These are phyloP conservation scores for Heterobasidion occidentale DNA, from an alignment of 1,284 basidiomycete genomes.

Conservation along the genomic window DNA sequence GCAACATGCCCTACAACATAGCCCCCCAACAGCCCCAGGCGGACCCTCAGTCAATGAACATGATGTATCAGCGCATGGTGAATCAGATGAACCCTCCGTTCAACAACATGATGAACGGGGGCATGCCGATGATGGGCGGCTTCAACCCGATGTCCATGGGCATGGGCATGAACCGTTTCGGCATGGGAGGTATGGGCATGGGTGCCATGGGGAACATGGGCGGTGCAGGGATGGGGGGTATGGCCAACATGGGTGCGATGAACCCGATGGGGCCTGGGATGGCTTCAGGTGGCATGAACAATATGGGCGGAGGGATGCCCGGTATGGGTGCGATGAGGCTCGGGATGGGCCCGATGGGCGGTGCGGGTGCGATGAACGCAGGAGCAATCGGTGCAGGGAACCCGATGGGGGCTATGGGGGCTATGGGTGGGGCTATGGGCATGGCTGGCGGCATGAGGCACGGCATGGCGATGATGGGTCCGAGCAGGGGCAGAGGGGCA, in stretches of 20 bases:
- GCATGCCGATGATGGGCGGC: constrained; percentile 23
- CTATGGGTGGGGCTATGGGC: constrained; percentile 21
- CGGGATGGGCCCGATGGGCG: constrained; percentile 14
- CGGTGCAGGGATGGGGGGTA: constrained; percentile 28
- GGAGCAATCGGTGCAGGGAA: constrained; percentile 16
- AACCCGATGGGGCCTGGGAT: constrained; percentile 22
- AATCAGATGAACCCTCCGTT: constrained; percentile 30
- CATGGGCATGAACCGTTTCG: constrained; percentile 22
- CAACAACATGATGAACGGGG: constrained; percentile 18
- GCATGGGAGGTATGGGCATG: constrained; percentile 20
- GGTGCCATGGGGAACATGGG: constrained; percentile 22
- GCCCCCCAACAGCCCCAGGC: constrained; percentile 21
- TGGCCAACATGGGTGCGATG: constrained; percentile 24
- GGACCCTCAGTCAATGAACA: constrained; percentile 41
- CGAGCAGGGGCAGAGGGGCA: constrained; percentile 19
- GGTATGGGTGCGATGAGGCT: constrained; percentile 25
- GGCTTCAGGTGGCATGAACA: constrained; percentile 14
- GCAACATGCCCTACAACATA: constrained; percentile 17
- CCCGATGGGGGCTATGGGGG: constrained; percentile 22
- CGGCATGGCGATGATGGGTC: constrained; percentile 24
- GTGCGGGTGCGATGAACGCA: constrained; percentile 10
- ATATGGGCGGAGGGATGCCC: constrained; percentile 20
- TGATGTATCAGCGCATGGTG: constrained; percentile 52
- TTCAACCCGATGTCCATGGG: constrained; percentile 30
- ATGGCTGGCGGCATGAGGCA: constrained; percentile 15